Evolutionary conservation across 495 filamentous ascomycete species (phyloP).

Genomic region (Xylaria venustula): DNA sequence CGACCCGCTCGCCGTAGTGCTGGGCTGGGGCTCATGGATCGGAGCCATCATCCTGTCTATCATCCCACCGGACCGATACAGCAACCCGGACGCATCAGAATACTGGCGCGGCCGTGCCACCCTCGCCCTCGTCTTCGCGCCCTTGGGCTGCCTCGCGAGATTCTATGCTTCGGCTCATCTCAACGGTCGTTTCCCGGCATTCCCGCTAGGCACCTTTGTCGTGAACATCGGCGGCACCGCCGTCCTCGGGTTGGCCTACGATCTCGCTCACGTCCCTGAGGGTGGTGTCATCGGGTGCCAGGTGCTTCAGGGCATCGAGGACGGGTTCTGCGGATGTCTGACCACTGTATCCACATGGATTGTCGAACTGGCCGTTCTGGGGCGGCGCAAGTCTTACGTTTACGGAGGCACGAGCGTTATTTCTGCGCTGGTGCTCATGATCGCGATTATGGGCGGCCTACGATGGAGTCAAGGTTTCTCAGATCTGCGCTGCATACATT

Average conservation of each 20-base stretch:
- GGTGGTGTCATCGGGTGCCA: conserved; percentile 66
- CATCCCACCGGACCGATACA: conserved; percentile 65
- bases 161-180: conserved; percentile 69
- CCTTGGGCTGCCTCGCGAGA: conserved; percentile 71
- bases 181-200: conserved; percentile 64
- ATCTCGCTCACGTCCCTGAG: conserved; percentile 62
- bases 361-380: conserved; percentile 68
- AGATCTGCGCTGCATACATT: conserved; percentile 46
- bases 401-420: conserved; percentile 71
- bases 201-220: conserved; percentile 86
- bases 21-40: conserved; percentile 74
- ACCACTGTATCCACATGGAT: conserved; percentile 97
- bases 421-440: conserved; percentile 61
- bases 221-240: conserved; percentile 78
- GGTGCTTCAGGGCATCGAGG: conserved; percentile 77
- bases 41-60: conserved; percentile 73
- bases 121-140: conserved; percentile 83
- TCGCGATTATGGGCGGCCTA: conserved; percentile 78
- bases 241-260: conserved; percentile 64
- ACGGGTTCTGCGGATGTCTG: conserved; percentile 88
- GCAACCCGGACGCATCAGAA: conserved; percentile 37
- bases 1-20: conserved; percentile 59
- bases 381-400: conserved; percentile 65
- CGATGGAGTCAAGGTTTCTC: conserved; percentile 70
- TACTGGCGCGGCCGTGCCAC: conserved; percentile 72